Evolutionary conservation across 2,329 filamentous ascomycete genomes (phyloP).

Genomic region (Neonectria sp.): DNA sequence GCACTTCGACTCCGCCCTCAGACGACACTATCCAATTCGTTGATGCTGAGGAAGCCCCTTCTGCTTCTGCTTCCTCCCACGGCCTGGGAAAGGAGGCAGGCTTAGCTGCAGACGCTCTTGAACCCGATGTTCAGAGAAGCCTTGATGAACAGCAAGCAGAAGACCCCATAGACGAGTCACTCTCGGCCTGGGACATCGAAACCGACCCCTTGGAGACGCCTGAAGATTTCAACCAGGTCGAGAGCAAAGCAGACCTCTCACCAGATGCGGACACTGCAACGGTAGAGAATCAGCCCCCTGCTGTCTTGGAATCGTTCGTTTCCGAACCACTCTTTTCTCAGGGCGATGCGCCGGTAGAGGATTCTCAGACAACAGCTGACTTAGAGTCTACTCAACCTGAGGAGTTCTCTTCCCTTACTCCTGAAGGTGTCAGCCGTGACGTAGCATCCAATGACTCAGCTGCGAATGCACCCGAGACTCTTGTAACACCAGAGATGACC

Average conservation of each 20-base stretch:
- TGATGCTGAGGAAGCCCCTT: conserved; percentile 20
- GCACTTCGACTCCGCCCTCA: neutral
- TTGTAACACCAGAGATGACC: conserved; percentile 8
- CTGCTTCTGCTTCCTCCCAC: conserved; percentile 2
- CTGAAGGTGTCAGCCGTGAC: conserved; percentile 15
- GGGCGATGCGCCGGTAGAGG: conserved; percentile 43
- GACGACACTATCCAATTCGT: conserved; percentile 4
- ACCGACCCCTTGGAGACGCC: conserved; percentile 8
- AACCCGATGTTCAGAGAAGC: neutral
- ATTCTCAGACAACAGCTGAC: conserved; percentile 44
- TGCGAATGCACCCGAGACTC: conserved; percentile 8
- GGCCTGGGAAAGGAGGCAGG: neutral
- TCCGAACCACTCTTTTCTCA: conserved; percentile 54
- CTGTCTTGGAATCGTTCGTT: conserved; percentile 40
- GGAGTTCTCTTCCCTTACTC: conserved; percentile 21
- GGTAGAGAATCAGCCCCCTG: conserved; percentile 13
- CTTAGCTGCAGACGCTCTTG: neutral
- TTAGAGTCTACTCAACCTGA: conserved; percentile 44
- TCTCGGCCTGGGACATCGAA: conserved; percentile 27
- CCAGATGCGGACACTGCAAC: conserved; percentile 10
- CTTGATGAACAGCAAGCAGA: neutral
- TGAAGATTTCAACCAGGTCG: conserved; percentile 2
- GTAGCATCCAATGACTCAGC: neutral
- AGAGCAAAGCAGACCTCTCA: conserved; percentile 1
- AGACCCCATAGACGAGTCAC: conserved; percentile 13